Conservation (phyloP, 176 grass and related monocot species). For the Carex scoparia region DNA sequence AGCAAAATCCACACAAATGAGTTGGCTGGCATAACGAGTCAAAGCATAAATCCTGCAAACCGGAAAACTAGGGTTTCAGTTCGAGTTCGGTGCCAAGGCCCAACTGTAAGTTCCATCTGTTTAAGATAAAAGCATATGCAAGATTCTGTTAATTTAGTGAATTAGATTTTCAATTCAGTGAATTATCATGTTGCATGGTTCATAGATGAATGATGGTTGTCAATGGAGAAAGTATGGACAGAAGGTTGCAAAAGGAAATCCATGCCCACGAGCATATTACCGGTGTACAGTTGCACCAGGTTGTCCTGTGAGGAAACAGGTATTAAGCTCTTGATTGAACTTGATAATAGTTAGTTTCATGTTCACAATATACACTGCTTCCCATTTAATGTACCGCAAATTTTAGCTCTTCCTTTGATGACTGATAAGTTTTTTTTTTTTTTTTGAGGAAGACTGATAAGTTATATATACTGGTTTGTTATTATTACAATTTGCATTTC, state of each 20-base stretch:
- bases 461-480: neutral
- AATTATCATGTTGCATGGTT: neutral
- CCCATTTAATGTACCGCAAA: neutral
- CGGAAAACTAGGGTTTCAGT: slow-evolving; percentile 99
- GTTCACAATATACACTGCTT: neutral
- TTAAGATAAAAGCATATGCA: neutral
- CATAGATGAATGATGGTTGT: slow-evolving; percentile 96
- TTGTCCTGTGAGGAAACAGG: slow-evolving; percentile 94
- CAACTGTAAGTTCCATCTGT: slow-evolving; percentile 60
- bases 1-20: slow-evolving; percentile 36
- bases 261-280: slow-evolving; percentile 94
- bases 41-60: slow-evolving; percentile 80
- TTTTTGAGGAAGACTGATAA: neutral
- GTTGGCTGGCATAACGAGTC: slow-evolving; percentile 36
- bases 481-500: neutral
- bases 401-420: neutral
- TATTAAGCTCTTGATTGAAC: slow-evolving; percentile 1
- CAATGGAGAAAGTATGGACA: slow-evolving; percentile 97
- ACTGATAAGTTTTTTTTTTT: neutral
- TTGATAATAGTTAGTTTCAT: neutral
- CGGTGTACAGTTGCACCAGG: slow-evolving; percentile 92
- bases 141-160: neutral
- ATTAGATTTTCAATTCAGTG: neutral
- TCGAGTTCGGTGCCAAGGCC: slow-evolving; percentile 80
- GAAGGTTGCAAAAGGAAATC: slow-evolving; percentile 97